Evolutionary conservation across 2,329 filamentous ascomycete genomes (phyloP), one percentile per base, ranked within the genome.

Genomic region (Trichophyton rubrum): DNA sequence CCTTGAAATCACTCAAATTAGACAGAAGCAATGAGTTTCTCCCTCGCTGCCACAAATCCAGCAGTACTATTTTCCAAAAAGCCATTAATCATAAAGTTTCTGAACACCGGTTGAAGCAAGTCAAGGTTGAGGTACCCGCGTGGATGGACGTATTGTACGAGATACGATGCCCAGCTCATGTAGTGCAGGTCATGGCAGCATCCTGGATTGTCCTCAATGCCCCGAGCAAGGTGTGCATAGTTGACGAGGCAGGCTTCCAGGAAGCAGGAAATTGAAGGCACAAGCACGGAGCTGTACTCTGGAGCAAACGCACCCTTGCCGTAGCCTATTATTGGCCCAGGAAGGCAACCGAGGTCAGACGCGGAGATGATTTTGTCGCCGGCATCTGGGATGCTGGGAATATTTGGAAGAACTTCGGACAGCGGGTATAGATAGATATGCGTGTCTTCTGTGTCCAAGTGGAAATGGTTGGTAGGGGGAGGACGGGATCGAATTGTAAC

Each of bases 321-420:
- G 6, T 45, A 45, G 4, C 41, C 41, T 17, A 45, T 15, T 20
- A 17, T 22, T 2, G 40, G 22, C 35, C 17, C 51, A n/a, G 61
- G 61, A 15, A 64, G 53, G 33, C 59, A 49, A 17, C 24, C 24
- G 7, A 30, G 27, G 35, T 64, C 62, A 2, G 61, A 62, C 24
- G 62, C 62, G 13, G 62, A 62, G 17, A 64, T 60, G 43, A 64
- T 56, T 2, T 58, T 8, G n/a, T 27, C 55, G 9, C 11, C 55
- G 17, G 56, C 20, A 17, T 56, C 38, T 20, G n/a, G 17, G 2
- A 62, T n/a, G 53, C 59, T 41, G 24, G 59, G 30, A 55, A 64
- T 35, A 30, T 64, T 64, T 60, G 61, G 61, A 35, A 64, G 41
- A 1, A 60, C 62, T 43, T 61, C 20, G 2, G 62, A 61, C 40